Evolutionary conservation across 768 basidiomycete species (phyloP), one percentile per base, ranked within the genome.

Genomic region (Mycena sanguinolenta): DNA sequence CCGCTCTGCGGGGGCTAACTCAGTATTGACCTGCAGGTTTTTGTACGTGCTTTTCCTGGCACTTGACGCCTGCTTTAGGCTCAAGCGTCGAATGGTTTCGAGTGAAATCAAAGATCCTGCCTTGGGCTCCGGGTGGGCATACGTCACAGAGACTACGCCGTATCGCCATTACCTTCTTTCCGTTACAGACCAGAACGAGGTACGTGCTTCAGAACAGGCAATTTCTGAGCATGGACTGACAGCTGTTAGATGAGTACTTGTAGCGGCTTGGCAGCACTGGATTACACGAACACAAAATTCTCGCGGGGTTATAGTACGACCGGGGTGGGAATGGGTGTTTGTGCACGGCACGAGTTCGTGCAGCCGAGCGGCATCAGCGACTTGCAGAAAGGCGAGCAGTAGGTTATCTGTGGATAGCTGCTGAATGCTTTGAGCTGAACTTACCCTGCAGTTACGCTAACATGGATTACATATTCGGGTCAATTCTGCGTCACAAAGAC

Each of bases 61-160:
- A 5, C 44, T 76, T 27, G 76, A 77, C 60, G 76, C 77, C 21
- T 77, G 75, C 55, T 78, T 78, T 59, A 52, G 67, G 1, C 62
- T 77, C 16, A 78, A 77, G 53, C 62, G 73, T 10, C 49, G 54
- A 7, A 17, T 57, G 21, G 12, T 23, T 12, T 63, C 59, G 5
- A 36, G 19, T 23, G 67, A 62, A n/a, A 27, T 32, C 25, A 44
- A 49, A 10, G 70, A 72, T 32, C 71, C 71, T 2, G 61, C 42
- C 9, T 39, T 73, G 13, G 63, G 70, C 6, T 57, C 69, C 3
- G 70, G 71, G 19, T 63, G 59, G 59, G 60, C 69, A 8, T 73
- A 73, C 34, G 72, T 71, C 12, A 55, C 61, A 12, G 63, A 73
- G 46, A 54, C 46, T 8, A 34, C 25, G 7, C 38, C 34, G 21